These are phyloP conservation scores for Taphrina communis DNA, from an alignment of 1,139 yeast species.

Conservation along the genomic window DNA sequence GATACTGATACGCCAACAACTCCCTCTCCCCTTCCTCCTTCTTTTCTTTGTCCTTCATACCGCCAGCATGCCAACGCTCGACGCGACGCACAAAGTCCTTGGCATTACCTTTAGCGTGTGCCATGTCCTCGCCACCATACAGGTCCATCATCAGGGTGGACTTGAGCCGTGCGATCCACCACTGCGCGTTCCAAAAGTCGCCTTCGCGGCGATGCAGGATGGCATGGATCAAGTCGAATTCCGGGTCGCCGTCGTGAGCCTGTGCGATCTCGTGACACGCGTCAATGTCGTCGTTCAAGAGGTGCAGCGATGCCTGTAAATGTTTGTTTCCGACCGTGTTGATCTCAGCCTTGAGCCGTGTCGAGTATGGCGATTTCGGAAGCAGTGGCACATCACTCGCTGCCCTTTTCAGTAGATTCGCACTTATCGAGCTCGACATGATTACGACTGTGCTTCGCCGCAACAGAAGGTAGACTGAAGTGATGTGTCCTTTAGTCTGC, in stretches of 20 bases:
- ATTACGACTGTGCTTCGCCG: neutral
- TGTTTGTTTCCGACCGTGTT: neutral
- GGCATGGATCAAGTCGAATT: constrained; percentile 12
- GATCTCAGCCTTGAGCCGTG: neutral
- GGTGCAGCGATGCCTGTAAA: constrained; percentile 12
- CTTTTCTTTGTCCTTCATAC: neutral
- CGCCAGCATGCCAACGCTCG: neutral
- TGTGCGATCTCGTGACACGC: constrained; percentile 21
- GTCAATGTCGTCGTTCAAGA: constrained; percentile 34
- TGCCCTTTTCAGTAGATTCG: constrained; percentile 1
- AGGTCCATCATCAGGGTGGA: constrained; percentile 7
- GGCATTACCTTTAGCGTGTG: constrained; percentile 2
- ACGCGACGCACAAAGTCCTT: constrained; percentile 16
- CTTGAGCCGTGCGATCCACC: constrained; percentile 24
- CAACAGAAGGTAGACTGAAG: no score
- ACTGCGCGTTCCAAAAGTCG: constrained; percentile 20
- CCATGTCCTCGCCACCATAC: constrained; percentile 3
- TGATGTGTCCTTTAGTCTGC: no score
- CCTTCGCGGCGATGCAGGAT: constrained; percentile 35
- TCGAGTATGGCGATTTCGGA: constrained; percentile 1
- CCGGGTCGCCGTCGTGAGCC: constrained; percentile 18
- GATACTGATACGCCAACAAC: constrained; percentile 1
- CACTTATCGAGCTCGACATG: neutral
- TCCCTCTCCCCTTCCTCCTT: neutral
- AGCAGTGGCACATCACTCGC: constrained; percentile 4